Evolutionary conservation across 345 rosid genomes (phyloP).

Genomic region (Heritiera fomes): DNA sequence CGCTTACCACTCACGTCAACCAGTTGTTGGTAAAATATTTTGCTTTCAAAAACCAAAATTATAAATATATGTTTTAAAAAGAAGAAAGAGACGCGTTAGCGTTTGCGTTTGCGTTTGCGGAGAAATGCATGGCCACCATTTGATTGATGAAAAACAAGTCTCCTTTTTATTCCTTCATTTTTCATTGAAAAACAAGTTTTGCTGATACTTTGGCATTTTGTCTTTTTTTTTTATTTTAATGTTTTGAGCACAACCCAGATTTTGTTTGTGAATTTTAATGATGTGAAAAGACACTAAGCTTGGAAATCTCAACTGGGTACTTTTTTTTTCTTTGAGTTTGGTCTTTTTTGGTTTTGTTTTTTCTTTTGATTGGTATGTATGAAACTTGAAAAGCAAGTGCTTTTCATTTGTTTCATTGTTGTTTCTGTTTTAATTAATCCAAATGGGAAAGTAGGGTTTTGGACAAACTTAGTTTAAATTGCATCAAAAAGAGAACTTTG

Average conservation of each 20-base stretch:
- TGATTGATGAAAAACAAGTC: conserved; percentile 23
- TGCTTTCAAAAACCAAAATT: neutral
- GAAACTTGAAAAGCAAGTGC: conserved; percentile 17
- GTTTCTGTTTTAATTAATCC: conserved; percentile 14
- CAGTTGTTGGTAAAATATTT: too few relatives aligned
- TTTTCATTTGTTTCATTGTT: conserved; percentile 17
- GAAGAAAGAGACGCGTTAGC: neutral
- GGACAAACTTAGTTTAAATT: conserved; percentile 21
- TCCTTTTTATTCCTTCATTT: neutral
- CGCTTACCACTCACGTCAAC: too few relatives aligned
- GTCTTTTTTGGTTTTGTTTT: neutral
- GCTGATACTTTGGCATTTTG: conserved; percentile 4
- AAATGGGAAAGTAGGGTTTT: conserved; percentile 15
- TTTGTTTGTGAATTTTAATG: conserved; percentile 20
- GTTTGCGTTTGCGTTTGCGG: neutral
- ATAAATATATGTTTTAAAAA: neutral
- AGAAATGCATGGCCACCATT: conserved; percentile 17
- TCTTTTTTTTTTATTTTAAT: neutral
- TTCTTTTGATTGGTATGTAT: conserved; percentile 18
- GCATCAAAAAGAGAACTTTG: neutral
- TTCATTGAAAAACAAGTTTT: conserved; percentile 7
- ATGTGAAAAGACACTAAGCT: conserved; percentile 6
- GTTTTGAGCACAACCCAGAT: conserved; percentile 16
- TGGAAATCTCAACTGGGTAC: conserved; percentile 38
- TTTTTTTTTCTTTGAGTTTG: conserved; percentile 6